These are phyloP conservation scores for Podospora conica DNA, from an alignment of 495 filamentous ascomycete species.

Conservation along the genomic window DNA sequence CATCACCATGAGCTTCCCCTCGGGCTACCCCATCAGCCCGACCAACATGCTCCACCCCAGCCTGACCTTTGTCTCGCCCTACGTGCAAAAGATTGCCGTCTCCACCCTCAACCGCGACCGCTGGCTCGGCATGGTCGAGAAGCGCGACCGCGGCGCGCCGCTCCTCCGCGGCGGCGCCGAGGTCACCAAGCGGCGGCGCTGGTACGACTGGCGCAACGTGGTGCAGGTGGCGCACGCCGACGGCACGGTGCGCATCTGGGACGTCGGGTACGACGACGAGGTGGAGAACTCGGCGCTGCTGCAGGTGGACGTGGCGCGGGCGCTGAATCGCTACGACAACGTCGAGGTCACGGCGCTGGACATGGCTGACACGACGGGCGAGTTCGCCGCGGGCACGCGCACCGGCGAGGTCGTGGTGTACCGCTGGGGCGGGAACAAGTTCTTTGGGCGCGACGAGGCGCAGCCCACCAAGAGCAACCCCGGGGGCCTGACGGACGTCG, in stretches of 20 bases:
- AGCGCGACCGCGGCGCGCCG: constrained; percentile 61
- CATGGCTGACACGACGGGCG: constrained; percentile 68
- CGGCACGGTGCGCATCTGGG: constrained; percentile 82
- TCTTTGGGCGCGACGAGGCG: constrained; percentile 45
- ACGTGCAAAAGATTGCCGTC: constrained; percentile 62
- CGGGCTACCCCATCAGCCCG: constrained; percentile 80
- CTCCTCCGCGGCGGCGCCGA: constrained; percentile 73
- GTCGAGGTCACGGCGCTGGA: constrained; percentile 69
- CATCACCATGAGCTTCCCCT: constrained; percentile 82
- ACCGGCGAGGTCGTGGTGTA: constrained; percentile 83
- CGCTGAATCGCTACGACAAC: constrained; percentile 72
- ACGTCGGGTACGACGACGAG: constrained; percentile 82
- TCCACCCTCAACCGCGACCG: constrained; percentile 64
- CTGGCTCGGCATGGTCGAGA: constrained; percentile 86
- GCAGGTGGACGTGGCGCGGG: constrained; percentile 79
- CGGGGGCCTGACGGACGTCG: constrained; percentile 64
- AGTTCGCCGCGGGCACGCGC: constrained; percentile 74
- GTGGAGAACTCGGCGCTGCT: constrained; percentile 78
- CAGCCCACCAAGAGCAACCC: constrained; percentile 51
- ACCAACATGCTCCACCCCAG: constrained; percentile 86
- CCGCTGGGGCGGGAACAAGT: constrained; percentile 74
- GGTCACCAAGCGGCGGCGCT: constrained; percentile 56
- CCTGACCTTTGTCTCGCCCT: constrained; percentile 80
- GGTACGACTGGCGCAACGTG: constrained; percentile 75
- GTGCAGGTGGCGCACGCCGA: constrained; percentile 80